These are phyloP conservation scores for Fusarium luffae DNA, from an alignment of 2,329 filamentous ascomycete species.

Conservation along the genomic window DNA sequence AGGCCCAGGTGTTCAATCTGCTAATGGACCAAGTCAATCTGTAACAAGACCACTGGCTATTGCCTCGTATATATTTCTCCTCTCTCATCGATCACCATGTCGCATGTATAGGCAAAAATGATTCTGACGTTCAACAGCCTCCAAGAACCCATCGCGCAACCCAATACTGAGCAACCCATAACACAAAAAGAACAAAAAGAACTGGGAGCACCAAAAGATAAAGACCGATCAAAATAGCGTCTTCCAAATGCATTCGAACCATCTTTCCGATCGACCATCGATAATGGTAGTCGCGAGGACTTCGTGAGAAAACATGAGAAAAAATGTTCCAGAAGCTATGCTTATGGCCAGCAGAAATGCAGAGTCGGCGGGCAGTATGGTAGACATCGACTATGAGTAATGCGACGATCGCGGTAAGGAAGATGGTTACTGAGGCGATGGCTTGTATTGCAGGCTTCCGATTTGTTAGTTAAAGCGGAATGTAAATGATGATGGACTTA, in stretches of 20 bases:
- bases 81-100: no score
- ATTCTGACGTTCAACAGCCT: not conserved
- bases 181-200: not conserved
- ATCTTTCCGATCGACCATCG: not conserved
- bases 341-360: not conserved
- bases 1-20: no score
- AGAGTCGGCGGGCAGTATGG: not conserved
- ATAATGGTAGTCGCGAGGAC: not conserved
- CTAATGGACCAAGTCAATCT: no score
- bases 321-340: not conserved
- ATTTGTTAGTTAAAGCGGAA: fast-evolving
- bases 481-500: fast-evolving
- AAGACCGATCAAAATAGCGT: not conserved
- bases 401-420: not conserved
- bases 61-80: no score
- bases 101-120: no score
- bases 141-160: not conserved
- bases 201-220: not conserved
- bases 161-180: not conserved
- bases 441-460: not conserved
- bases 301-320: not conserved
- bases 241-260: not conserved
- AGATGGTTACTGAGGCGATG: not conserved
- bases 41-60: no score
- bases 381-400: not conserved